Evolutionary conservation across 768 basidiomycete genomes (phyloP).

Genomic region (Mycena pura): DNA sequence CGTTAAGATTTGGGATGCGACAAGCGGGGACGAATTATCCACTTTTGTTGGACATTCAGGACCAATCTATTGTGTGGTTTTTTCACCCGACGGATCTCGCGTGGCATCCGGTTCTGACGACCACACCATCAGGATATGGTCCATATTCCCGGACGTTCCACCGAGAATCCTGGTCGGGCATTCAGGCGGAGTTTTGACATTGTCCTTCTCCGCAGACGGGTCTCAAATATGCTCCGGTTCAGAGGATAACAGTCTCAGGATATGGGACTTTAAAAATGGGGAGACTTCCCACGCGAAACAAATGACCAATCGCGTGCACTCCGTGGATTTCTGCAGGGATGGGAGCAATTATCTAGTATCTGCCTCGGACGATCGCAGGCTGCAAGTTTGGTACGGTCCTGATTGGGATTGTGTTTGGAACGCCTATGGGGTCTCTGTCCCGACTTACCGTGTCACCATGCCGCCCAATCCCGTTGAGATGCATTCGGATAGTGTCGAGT

Average conservation of each 20-base stretch:
- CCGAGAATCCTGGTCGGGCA: neutral
- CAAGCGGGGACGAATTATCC: neutral
- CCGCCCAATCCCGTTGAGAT: too few relatives aligned
- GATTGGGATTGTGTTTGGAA: too few relatives aligned
- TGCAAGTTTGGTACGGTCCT: too few relatives aligned
- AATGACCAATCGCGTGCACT: neutral
- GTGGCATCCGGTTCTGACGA: neutral
- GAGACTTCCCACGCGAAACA: neutral
- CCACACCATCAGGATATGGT: neutral
- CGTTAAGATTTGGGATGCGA: neutral
- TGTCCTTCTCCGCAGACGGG: neutral
- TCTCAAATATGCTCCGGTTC: neutral
- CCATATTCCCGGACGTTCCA: neutral
- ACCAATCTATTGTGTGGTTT: neutral
- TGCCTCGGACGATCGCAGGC: too few relatives aligned
- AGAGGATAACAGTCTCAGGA: neutral
- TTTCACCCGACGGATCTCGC: neutral
- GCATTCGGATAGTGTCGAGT: too few relatives aligned
- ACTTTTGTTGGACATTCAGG: neutral
- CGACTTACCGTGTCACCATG: too few relatives aligned
- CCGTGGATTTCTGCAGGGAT: neutral
- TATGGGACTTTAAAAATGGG: neutral
- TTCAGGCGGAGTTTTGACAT: neutral
- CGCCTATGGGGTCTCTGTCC: too few relatives aligned
- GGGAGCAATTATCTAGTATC: neutral